Conservation (phyloP, 495 filamentous ascomycete species). For the Niebla homalea region DNA sequence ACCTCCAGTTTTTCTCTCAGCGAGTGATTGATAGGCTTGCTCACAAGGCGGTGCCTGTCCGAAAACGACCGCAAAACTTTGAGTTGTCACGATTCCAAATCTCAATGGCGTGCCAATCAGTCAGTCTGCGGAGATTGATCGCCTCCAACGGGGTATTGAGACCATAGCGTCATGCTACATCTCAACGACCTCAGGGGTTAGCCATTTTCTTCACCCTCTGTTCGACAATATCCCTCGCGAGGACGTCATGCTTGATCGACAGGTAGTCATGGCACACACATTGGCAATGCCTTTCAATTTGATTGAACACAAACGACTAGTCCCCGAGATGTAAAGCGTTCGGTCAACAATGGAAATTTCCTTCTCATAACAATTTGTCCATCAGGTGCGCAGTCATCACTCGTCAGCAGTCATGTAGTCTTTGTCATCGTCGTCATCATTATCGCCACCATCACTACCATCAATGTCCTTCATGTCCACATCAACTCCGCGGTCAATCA, state of each 20-base stretch:
- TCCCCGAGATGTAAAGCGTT: too few relatives aligned
- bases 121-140: constrained; percentile 81
- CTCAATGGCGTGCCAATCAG: constrained; percentile 77
- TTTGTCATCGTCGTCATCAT: constrained; percentile 14
- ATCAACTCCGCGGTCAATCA: not conserved
- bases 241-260: not conserved
- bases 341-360: too few relatives aligned
- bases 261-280: not conserved
- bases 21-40: too few relatives aligned
- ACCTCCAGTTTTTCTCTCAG: too few relatives aligned
- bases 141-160: constrained; percentile 23
- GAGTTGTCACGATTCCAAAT: constrained; percentile 68
- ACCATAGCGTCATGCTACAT: constrained; percentile 14
- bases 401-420: constrained; percentile 9
- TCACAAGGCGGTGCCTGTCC: too few relatives aligned
- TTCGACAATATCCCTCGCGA: too few relatives aligned
- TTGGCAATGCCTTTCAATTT: not conserved
- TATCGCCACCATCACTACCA: not conserved
- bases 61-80: constrained; percentile 83
- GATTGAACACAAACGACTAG: too few relatives aligned
- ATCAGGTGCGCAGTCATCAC: not conserved
- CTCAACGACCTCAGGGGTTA: not conserved
- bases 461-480: constrained; percentile 15
- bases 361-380: not conserved
- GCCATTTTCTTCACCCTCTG: not conserved